A percentile compares a stretch with the other conserved stretches of the same genome.
Conservation (phyloP, 2,329 filamentous ascomycete species). For the Venturia effusa region DNA sequence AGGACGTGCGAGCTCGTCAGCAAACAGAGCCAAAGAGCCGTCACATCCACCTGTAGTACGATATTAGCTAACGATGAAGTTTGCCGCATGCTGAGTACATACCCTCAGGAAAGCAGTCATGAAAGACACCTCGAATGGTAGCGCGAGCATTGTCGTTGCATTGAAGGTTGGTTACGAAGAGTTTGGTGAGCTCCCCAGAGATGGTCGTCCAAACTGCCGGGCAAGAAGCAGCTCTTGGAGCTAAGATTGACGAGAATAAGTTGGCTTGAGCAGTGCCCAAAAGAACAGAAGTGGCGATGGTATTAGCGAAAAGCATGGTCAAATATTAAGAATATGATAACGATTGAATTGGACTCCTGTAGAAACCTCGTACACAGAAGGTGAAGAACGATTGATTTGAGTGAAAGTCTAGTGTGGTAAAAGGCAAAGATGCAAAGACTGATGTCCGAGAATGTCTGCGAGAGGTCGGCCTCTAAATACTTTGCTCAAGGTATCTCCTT, state of each 20-base stretch:
- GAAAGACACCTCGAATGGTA: constrained; percentile 25
- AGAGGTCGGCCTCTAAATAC: neutral
- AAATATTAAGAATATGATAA: neutral
- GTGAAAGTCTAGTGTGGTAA: neutral
- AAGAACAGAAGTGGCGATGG: neutral
- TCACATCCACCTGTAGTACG: constrained; percentile 26
- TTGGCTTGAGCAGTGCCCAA: neutral
- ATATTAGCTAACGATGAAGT: neutral
- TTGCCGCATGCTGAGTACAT: neutral
- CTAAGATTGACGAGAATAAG: neutral
- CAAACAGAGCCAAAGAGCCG: constrained; percentile 28
- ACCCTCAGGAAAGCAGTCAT: constrained; percentile 15
- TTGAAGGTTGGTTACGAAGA: constrained; percentile 19
- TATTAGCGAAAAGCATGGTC: neutral
- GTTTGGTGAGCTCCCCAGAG: constrained; percentile 19
- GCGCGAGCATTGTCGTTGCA: constrained; percentile 24
- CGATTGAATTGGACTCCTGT: neutral
- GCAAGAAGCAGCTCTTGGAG: constrained; percentile 13
- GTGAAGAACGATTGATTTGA: neutral
- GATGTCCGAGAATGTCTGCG: neutral
- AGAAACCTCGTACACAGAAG: too few species aligned
- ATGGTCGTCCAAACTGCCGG: constrained; percentile 22
- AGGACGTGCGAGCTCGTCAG: constrained; percentile 24
- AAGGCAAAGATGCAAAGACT: neutral
- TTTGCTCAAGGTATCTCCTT: neutral